Evolutionary conservation across 768 basidiomycete genomes (phyloP).

Genomic region (Russula vinacea): DNA sequence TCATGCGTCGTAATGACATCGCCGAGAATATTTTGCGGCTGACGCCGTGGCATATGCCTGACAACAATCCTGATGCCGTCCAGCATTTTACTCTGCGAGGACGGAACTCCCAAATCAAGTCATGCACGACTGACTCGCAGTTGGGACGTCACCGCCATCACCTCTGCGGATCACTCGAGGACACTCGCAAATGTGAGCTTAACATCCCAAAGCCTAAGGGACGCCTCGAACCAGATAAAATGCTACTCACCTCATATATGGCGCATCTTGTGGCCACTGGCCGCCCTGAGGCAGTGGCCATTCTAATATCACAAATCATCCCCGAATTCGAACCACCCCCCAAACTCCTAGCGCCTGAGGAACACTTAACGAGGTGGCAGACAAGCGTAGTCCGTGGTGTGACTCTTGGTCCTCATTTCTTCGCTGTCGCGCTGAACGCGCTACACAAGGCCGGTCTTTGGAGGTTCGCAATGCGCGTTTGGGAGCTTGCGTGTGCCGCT

Average conservation of each 20-base stretch:
- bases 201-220: constrained; percentile 24
- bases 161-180: not conserved
- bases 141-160: not conserved
- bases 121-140: not conserved
- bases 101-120: not conserved
- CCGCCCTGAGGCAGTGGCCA: constrained; percentile 43
- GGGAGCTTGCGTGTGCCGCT: constrained; percentile 57
- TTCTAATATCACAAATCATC: constrained; percentile 52
- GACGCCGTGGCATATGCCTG: constrained; percentile 33
- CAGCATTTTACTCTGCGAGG: not conserved
- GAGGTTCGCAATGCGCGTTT: constrained; percentile 60
- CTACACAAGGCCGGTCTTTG: constrained; percentile 54
- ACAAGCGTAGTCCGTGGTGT: constrained; percentile 6
- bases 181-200: constrained; percentile 18
- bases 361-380: constrained; percentile 10
- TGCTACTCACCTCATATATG: constrained; percentile 54
- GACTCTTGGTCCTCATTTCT: constrained; percentile 56
- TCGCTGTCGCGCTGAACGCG: constrained; percentile 57
- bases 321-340: constrained; percentile 46
- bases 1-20: constrained; percentile 47
- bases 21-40: constrained; percentile 40
- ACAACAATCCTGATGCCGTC: constrained; percentile 20
- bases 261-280: constrained; percentile 50
- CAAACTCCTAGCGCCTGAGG: not conserved
- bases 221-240: constrained; percentile 39